phyloP scores from a whole-genome alignment of 495 filamentous ascomycete genomes.

The Hypoxylon cercidicola region DNA sequence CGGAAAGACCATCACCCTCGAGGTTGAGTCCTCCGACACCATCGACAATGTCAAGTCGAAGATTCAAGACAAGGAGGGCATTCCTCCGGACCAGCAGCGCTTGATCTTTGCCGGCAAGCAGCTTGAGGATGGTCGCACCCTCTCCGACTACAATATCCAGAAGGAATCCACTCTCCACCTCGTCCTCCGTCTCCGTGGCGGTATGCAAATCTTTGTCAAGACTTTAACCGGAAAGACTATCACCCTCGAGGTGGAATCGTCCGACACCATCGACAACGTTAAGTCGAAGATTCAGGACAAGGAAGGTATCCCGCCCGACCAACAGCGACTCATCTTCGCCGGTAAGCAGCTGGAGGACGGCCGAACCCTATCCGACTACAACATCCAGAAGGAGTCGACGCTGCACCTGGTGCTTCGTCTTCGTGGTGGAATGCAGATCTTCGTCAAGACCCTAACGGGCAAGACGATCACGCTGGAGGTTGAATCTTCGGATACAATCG shows the following conservation, averaged over 20 bases:
- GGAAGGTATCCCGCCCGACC: conserved; percentile 98
- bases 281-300: conserved; percentile 98
- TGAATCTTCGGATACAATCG: conserved; percentile 89
- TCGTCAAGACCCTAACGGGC: conserved; percentile 92
- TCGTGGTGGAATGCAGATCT: conserved; percentile 97
- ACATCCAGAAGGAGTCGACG: conserved; percentile 99
- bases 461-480: conserved; percentile 95
- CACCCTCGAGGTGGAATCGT: conserved; percentile 88
- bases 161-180: conserved; percentile 97
- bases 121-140: conserved; percentile 80
- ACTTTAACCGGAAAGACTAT: conserved; percentile 92
- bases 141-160: conserved; percentile 98
- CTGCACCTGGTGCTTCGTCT: conserved; percentile 96
- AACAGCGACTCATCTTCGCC: conserved; percentile 98
- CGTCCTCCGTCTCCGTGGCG: conserved; percentile 96
- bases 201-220: conserved; percentile 95
- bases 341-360: conserved; percentile 83
- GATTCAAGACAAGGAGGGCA: conserved; percentile 93
- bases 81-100: conserved; percentile 93
- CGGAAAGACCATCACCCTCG: conserved; percentile 97
- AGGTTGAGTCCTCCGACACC: conserved; percentile 95
- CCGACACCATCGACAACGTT: conserved; percentile 94
- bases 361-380: conserved; percentile 96
- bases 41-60: conserved; percentile 94
- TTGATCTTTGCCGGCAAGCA: conserved; percentile 98